Evolutionary conservation across 2,329 filamentous ascomycete species (phyloP).

Genomic region (Nannizziopsis arthrosporioides): DNA sequence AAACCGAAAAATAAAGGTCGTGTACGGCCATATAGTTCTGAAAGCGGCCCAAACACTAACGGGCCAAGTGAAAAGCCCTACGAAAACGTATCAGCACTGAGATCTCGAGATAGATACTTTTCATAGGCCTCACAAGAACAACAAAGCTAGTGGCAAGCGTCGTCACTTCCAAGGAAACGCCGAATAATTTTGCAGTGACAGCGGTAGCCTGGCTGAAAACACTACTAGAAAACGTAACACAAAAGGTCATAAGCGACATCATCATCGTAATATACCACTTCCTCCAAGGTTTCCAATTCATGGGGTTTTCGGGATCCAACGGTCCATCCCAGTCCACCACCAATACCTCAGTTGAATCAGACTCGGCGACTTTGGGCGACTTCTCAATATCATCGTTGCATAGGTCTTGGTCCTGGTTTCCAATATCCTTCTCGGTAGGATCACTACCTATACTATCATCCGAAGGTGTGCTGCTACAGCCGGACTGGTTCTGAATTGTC

Average conservation of each 20-base stretch:
- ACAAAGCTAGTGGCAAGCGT: conserved; percentile 41
- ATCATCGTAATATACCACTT: conserved; percentile 37
- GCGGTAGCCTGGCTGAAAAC: conserved; percentile 36
- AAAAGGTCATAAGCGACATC: conserved; percentile 35
- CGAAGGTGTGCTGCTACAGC: background rate
- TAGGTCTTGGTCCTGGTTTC: background rate
- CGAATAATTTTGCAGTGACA: conserved; percentile 33
- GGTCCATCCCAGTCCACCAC: conserved; percentile 67
- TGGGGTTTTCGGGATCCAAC: conserved; percentile 60
- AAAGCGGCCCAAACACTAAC: conserved; percentile 35
- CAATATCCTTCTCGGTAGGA: background rate
- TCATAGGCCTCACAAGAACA: conserved; percentile 25
- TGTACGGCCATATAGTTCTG: conserved; percentile 41
- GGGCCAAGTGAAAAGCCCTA: conserved; percentile 31
- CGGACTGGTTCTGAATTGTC: background rate
- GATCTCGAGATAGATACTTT: background rate
- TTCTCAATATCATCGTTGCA: conserved; percentile 4
- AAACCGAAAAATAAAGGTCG: conserved; percentile 41
- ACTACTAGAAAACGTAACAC: conserved; percentile 39
- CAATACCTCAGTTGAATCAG: conserved; percentile 9
- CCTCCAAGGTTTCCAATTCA: conserved; percentile 47
- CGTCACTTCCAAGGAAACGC: conserved; percentile 39
- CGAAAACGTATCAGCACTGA: background rate
- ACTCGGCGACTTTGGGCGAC: background rate
- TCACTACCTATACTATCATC: conserved; percentile 2